Evolutionary conservation across 768 basidiomycete genomes (phyloP).

Genomic region (Lanmaoa rubissima): DNA sequence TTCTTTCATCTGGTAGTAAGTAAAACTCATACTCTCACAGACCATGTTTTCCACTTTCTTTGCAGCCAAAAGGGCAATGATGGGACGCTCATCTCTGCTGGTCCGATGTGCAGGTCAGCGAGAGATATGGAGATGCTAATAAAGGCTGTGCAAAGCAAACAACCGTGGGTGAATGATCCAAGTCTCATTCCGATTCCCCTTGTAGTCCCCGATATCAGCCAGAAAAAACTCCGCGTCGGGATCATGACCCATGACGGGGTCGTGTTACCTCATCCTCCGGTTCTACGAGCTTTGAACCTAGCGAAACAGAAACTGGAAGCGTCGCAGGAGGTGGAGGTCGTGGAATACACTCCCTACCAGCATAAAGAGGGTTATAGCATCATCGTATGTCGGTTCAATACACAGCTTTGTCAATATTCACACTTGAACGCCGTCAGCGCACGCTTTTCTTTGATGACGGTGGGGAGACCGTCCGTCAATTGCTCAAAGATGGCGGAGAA

Average conservation of each 20-base stretch:
- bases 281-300: conserved; percentile 39
- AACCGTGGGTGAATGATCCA: conserved; percentile 44
- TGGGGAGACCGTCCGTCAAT: conserved; percentile 26
- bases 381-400: conserved; percentile 22
- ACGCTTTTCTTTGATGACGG: conserved; percentile 41
- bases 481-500: conserved; percentile 33
- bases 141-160: conserved; percentile 23
- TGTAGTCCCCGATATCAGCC: conserved; percentile 21
- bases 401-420: not conserved
- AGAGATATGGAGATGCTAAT: conserved; percentile 27
- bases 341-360: conserved; percentile 36
- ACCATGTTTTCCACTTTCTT: conserved; percentile 8
- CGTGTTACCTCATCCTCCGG: conserved; percentile 41
- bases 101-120: conserved; percentile 30
- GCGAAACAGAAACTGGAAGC: conserved; percentile 36
- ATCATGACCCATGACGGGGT: conserved; percentile 36
- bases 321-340: conserved; percentile 34
- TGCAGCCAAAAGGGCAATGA: conserved; percentile 28
- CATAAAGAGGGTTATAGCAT: conserved; percentile 36
- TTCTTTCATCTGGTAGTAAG: conserved; percentile 19
- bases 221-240: conserved; percentile 31
- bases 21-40: not conserved
- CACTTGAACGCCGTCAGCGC: conserved; percentile 20
- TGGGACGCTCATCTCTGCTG: conserved; percentile 6
- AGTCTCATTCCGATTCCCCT: conserved; percentile 32